phyloP scores from a whole-genome alignment of 78 protist species.

The Blattamonas nauphoetae region DNA sequence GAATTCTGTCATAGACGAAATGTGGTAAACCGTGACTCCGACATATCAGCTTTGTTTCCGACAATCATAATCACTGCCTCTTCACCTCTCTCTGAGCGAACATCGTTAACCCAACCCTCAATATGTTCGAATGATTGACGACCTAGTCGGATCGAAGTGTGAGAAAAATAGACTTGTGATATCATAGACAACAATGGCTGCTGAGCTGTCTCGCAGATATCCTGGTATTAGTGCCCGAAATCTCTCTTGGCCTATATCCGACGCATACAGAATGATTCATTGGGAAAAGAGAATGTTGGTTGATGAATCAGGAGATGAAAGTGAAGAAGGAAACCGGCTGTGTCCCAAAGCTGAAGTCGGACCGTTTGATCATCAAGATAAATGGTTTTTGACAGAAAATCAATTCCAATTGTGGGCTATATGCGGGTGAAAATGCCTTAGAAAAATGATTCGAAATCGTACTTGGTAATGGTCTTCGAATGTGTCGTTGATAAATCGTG shows the following conservation, averaged over 20 bases:
- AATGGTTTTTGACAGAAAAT: slow-evolving; percentile 85
- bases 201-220: slow-evolving; percentile 89
- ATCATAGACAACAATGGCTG: slow-evolving; percentile 92
- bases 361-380: slow-evolving; percentile 82
- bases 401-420: slow-evolving; percentile 93
- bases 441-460: neutral
- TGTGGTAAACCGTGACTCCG: slow-evolving; percentile 30
- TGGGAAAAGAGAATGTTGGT: slow-evolving; percentile 16
- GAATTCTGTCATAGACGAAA: neutral
- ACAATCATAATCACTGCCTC: slow-evolving; percentile 84
- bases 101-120: slow-evolving; percentile 84
- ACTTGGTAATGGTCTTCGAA: slow-evolving; percentile 83
- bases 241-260: slow-evolving; percentile 55
- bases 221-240: slow-evolving; percentile 88
- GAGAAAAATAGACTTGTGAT: slow-evolving; percentile 65
- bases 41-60: slow-evolving; percentile 88
- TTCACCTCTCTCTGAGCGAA: slow-evolving; percentile 75
- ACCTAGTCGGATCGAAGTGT: slow-evolving; percentile 43
- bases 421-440: neutral
- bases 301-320: slow-evolving; percentile 33
- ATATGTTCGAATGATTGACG: slow-evolving; percentile 59
- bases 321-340: slow-evolving; percentile 54
- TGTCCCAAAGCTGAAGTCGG: slow-evolving; percentile 96
- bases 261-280: neutral
- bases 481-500: slow-evolving; percentile 94